phyloP scores from a whole-genome alignment of 177 flowering plant species.

The Tripterygium wilfordii region DNA sequence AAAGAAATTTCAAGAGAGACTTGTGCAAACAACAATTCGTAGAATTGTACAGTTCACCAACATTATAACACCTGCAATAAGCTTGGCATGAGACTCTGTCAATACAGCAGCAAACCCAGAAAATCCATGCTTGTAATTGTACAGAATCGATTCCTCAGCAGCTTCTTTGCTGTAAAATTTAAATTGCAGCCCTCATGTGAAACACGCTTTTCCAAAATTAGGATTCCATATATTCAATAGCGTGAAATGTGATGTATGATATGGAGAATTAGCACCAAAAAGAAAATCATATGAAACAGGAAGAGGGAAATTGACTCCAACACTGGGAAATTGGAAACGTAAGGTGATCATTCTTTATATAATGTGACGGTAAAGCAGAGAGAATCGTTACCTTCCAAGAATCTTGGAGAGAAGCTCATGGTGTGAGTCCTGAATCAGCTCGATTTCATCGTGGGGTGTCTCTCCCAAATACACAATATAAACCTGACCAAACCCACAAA shows the following conservation, averaged over 20 bases:
- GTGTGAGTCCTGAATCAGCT: slow-evolving; percentile 32
- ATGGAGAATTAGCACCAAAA: neutral
- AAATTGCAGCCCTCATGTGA: neutral
- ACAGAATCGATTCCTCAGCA: slow-evolving; percentile 32
- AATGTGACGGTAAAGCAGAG: too few species aligned
- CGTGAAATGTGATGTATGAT: neutral
- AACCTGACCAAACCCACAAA: slow-evolving; percentile 19
- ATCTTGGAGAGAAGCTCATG: slow-evolving; percentile 34
- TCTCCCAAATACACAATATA: slow-evolving; percentile 52
- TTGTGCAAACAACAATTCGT: neutral
- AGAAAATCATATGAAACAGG: too few species aligned
- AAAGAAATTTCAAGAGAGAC: neutral
- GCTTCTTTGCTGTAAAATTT: slow-evolving; percentile 35
- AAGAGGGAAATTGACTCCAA: neutral
- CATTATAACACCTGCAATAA: slow-evolving; percentile 36
- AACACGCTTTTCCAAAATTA: neutral
- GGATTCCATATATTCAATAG: neutral
- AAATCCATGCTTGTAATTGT: slow-evolving; percentile 52
- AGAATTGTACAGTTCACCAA: slow-evolving; percentile 8
- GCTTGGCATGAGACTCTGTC: slow-evolving; percentile 33
- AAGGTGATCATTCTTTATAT: too few species aligned
- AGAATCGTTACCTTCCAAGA: slow-evolving; percentile 33
- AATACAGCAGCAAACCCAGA: slow-evolving; percentile 53
- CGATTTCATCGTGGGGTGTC: slow-evolving; percentile 22
- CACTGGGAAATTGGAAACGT: neutral